These are phyloP conservation scores for Marasmius fiardii DNA, from an alignment of 1,284 basidiomycete genomes.

Conservation along the genomic window DNA sequence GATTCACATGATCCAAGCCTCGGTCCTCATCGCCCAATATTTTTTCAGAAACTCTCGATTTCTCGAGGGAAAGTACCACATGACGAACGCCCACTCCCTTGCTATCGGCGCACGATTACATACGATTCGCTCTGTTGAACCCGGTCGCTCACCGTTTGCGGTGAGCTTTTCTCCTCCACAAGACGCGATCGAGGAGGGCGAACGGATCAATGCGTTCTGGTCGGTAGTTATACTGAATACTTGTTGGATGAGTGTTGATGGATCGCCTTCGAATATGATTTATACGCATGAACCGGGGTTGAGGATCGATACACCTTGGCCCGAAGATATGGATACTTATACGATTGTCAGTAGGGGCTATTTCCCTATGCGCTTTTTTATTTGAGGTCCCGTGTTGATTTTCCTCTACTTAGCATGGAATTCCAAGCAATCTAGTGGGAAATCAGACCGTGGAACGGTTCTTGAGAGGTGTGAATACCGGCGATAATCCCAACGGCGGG, in stretches of 20 bases:
- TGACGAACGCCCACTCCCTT: conserved; percentile 27
- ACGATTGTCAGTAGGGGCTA: not conserved
- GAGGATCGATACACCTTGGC: conserved; percentile 33
- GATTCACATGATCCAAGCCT: conserved; percentile 32
- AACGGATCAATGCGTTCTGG: conserved; percentile 35
- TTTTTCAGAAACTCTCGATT: conserved; percentile 28
- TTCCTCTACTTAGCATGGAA: not conserved
- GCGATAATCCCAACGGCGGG: not conserved
- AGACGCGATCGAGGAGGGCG: conserved; percentile 28
- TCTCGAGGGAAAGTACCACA: conserved; percentile 32
- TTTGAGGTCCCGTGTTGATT: not conserved
- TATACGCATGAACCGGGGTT: conserved; percentile 16
- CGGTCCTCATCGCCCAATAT: conserved; percentile 32
- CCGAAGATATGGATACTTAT: conserved; percentile 18
- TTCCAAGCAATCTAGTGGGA: not conserved
- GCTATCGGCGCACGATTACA: conserved; percentile 26
- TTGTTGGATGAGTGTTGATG: conserved; percentile 25
- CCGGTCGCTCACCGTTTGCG: not conserved
- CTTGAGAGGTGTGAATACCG: not conserved
- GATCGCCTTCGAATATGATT: conserved; percentile 16
- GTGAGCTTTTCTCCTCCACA: not conserved
- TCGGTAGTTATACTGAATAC: conserved; percentile 29
- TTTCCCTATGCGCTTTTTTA: not conserved
- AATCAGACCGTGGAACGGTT: conserved; percentile 4
- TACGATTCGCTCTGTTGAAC: conserved; percentile 20